Evolutionary conservation across 2,329 filamentous ascomycete genomes (phyloP), one percentile per base, ranked within the genome.

Genomic region (Pyrenophora seminiperda): DNA sequence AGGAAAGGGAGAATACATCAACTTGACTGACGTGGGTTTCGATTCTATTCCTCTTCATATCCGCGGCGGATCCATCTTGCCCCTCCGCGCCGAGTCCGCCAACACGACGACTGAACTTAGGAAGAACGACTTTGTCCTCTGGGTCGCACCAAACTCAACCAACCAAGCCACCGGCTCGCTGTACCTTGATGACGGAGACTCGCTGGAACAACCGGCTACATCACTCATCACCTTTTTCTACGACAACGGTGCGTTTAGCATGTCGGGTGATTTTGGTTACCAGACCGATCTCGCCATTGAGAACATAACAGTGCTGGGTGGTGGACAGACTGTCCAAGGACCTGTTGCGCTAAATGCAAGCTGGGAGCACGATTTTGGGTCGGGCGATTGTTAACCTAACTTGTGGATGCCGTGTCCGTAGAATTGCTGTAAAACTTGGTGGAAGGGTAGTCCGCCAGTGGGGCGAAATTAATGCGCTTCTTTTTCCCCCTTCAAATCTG

Each of bases 151-250:
- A 0, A 83, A 83, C 7, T 63, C 69, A 1, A 77, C 86, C 30
- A 86, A 85, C 3, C 81, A 76, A n/a, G 90, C 90, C 0, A 66
- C 67, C 0, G 90, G 90, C 0, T 77, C 78, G 39, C 75, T 94
- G 41, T 93, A 92, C 67, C 74, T 93, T 2, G 90, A 94, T 57
- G 90, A 94, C 50, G 90, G 90, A 2, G 83, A 85, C 41, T 85
- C 81, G 11, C 58, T 91, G 42, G 75, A 82, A 53, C 88, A 88
- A 70, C 58, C 73, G 4, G 72, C 66, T 0, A 83, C 79, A 9
- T 83, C 80, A 2, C 73, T 81, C 42, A 79, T 91, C 41, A 72
- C 73, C 7, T 89, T 91, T 61, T 63, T 69, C 11, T 91, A 86
- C 65, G 73, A 78, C 43, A 71, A 80, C 7, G 81, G 82, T 27